Base-by-base conservation (phyloP, 2,329 filamentous ascomycete genomes). In the Hysterium pulicare region DNA sequence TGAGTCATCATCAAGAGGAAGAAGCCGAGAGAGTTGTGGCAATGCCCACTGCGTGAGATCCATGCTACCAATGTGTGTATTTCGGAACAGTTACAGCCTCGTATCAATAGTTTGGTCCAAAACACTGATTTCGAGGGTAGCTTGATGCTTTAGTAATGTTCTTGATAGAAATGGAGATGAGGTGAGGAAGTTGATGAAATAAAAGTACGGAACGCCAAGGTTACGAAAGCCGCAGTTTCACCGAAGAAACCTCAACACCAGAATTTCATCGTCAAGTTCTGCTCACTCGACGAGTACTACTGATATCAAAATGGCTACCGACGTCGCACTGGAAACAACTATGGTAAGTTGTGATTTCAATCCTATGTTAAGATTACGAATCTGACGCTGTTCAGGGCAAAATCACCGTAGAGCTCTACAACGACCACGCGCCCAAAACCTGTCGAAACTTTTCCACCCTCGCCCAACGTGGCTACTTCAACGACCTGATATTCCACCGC, bases 331-430 rank as follows among this genome's bases (percentile, higher is more conserved):
- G 39, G 87, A 95, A 54, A 96, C 91, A 44, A 84, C 85, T 42
- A 88, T 95, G 84, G 90, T 87, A 74, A 31, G n/a, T 16, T n/a
- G 15, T 43, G 66, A 42, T 11, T n/a, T n/a, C 13, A 28, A 19
- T n/a, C n/a, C n/a, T n/a, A n/a, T n/a, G n/a, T n/a, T n/a, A n/a
- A n/a, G n/a, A n/a, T n/a, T n/a, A n/a, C n/a, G n/a, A n/a, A n/a
- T n/a, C 5, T 38, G 19, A 30, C n/a, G n/a, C 15, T 11, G n/a
- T 16, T 2, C 53, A 95, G 90, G 90, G 93, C 66, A 78, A 79
- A 34, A 85, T 98, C 64, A 81, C 80, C 45, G 70, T 97, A 49
- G 93, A 98, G 72, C 87, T 98, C 46, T 97, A 97, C 81, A 85
- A 79, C 38, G 68, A 79, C 20, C 90, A 97, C 72, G 91, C 91